Conservation (phyloP, 371 early-diverging fungal species). For the Syncephalastrum sp. region DNA sequence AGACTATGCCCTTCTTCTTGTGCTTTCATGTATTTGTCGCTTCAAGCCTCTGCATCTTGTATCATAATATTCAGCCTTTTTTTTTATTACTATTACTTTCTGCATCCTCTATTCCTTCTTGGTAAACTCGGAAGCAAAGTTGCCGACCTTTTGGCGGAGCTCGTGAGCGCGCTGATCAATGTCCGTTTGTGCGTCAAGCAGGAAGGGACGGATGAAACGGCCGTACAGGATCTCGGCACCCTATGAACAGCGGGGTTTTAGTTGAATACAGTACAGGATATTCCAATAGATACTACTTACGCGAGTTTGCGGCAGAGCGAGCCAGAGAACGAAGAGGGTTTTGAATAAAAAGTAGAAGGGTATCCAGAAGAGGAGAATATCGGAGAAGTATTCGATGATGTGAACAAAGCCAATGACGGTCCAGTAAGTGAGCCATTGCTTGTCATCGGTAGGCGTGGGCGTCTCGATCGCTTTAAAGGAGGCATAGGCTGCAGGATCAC, state of each 20-base stretch:
- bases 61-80: too few species aligned
- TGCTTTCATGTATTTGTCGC: too few species aligned
- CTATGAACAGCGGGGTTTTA: constrained; percentile 4
- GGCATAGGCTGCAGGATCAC: constrained; percentile 67
- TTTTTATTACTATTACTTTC: too few species aligned
- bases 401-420: constrained; percentile 85
- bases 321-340: constrained; percentile 82
- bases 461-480: constrained; percentile 95
- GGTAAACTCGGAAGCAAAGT: constrained; percentile 10
- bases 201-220: constrained; percentile 24
- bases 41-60: too few species aligned
- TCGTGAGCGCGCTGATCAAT: constrained; percentile 18
- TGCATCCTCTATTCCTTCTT: constrained; percentile 5
- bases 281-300: constrained; percentile 47
- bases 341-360: constrained; percentile 94
- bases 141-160: constrained; percentile 15
- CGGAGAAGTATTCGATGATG: constrained; percentile 84
- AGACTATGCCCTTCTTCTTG: too few species aligned
- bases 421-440: constrained; percentile 89
- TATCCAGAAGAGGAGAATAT: constrained; percentile 83
- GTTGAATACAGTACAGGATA: not conserved
- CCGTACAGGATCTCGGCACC: constrained; percentile 27
- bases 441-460: constrained; percentile 76
- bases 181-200: constrained; percentile 20
- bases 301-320: constrained; percentile 75